Evolutionary conservation across 768 basidiomycete genomes (phyloP), one percentile per base, ranked within the genome.

Genomic region (Ephemerocybe angulata): DNA sequence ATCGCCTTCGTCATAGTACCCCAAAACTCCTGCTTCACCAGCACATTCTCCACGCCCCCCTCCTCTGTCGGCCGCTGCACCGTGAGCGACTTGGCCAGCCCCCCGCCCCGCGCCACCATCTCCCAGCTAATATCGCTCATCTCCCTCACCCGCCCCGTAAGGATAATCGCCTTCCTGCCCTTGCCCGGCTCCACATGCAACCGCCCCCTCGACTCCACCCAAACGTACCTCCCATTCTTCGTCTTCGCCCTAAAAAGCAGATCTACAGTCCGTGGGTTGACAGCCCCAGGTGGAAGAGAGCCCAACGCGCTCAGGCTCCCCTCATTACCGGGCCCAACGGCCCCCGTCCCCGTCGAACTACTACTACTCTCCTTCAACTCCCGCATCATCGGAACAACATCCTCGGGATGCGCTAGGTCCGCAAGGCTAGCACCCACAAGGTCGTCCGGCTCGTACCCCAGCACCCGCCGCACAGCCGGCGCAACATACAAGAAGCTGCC

Each of bases 141-240:
- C 62, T 78, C 78, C 42, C 87, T 73, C 28, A 86, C 82, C 8
- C 96, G 78, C 0, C 88, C 95, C 53, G 82, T 84, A n/a, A 99
- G 77, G 31, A 99, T 84, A 64, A 99, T 93, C 1, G 93, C 92
- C 71, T 98, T 97, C 33, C 93, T 76, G 1, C 93, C 93, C 65
- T 98, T 98, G 1, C 93, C 93, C 0, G 93, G 87, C 72, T 99
- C 96, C 53, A 90, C 81, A 63, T 95, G 88, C 37, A 98, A 77
- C 28, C 91, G 77, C 1, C 96, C 96, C n/a, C 87, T 77, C 48
- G 86, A 88, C 67, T 97, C 93, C 15, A 98, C 76, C 96, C 96
- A 99, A 19, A 93, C 80, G 70, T 88, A 94, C 1, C 59, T 31
- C 0, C 76, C 82, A 43, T 69, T 61, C 67, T 89, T 92, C 6